Conservation (phyloP, 1,284 basidiomycete species). For the Stereum hirsutum region DNA sequence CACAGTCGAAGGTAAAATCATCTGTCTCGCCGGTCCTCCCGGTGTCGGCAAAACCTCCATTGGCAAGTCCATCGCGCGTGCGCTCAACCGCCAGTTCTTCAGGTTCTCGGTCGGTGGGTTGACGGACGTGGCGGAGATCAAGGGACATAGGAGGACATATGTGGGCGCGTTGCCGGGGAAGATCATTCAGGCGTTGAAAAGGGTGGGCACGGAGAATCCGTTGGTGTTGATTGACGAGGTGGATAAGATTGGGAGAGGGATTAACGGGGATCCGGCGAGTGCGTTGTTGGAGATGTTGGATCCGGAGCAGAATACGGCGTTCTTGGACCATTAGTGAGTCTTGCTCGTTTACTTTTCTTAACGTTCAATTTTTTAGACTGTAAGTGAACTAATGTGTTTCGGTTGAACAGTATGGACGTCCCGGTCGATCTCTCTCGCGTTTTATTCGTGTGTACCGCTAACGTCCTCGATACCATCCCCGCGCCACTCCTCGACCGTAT, state of each 20-base stretch:
- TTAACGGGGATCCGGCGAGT: slow-evolving; percentile 93
- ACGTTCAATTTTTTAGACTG: slow-evolving; percentile 1
- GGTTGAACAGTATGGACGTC: slow-evolving; percentile 79
- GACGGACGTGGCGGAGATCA: slow-evolving; percentile 98
- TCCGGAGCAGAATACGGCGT: slow-evolving; percentile 94
- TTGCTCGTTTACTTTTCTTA: neutral
- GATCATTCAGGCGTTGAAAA: slow-evolving; percentile 95
- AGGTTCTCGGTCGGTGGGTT: slow-evolving; percentile 96
- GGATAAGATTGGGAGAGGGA: slow-evolving; percentile 95
- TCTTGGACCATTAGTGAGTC: slow-evolving; percentile 90
- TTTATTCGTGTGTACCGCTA: slow-evolving; percentile 96
- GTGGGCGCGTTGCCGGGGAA: slow-evolving; percentile 96
- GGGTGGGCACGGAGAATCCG: slow-evolving; percentile 96
- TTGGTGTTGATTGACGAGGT: slow-evolving; percentile 96
- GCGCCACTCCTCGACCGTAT: slow-evolving; percentile 94
- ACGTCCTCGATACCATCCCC: slow-evolving; percentile 92
- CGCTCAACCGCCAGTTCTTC: slow-evolving; percentile 85
- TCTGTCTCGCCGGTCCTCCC: slow-evolving; percentile 93
- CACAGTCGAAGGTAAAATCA: slow-evolving; percentile 97
- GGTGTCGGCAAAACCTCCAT: slow-evolving; percentile 96
- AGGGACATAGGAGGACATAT: slow-evolving; percentile 95
- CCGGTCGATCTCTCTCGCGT: slow-evolving; percentile 95
- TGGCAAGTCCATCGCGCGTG: slow-evolving; percentile 90
- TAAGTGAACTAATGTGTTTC: too few species aligned
- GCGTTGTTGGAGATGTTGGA: slow-evolving; percentile 97